phyloP scores from a whole-genome alignment of 1,284 basidiomycete genomes.

The Cutaneotrichosporon dermatis region DNA sequence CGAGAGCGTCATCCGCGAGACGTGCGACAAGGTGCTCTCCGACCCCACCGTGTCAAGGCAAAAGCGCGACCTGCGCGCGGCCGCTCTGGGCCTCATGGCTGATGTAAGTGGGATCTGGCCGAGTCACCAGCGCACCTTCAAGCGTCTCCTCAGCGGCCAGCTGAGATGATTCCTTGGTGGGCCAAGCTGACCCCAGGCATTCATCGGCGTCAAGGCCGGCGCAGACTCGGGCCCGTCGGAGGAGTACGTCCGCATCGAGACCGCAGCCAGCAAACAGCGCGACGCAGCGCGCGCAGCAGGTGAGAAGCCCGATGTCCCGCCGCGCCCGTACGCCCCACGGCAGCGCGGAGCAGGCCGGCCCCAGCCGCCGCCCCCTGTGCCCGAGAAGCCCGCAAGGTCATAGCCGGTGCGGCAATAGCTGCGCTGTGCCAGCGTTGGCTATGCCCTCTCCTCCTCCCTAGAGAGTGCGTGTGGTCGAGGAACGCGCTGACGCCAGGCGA shows the following conservation, averaged over 20 bases:
- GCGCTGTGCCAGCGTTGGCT: background rate
- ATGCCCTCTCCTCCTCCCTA: background rate
- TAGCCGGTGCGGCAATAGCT: background rate
- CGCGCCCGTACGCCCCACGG: background rate
- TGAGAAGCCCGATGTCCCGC: background rate
- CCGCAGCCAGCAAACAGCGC: slow-evolving; percentile 50
- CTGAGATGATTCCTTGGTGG: too few relatives aligned
- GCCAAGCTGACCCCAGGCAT: slow-evolving; percentile 30
- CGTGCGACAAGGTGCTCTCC: slow-evolving; percentile 77
- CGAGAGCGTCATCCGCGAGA: slow-evolving; percentile 83
- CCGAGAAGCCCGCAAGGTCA: background rate
- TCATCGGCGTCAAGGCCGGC: slow-evolving; percentile 58
- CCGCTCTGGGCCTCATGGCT: slow-evolving; percentile 78
- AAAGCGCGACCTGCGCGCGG: slow-evolving; percentile 69
- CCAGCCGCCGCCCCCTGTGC: background rate
- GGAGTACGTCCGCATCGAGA: slow-evolving; percentile 81
- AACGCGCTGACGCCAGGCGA: background rate
- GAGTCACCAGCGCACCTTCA: too few relatives aligned
- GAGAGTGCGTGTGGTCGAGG: too few relatives aligned
- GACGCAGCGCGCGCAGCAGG: slow-evolving; percentile 30
- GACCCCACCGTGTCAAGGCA: slow-evolving; percentile 50
- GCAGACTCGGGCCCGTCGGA: slow-evolving; percentile 38
- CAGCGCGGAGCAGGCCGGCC: background rate
- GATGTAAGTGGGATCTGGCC: slow-evolving; percentile 58
- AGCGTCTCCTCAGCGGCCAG: too few relatives aligned